A percentile compares a stretch with the other conserved stretches of the same genome.
These are phyloP conservation scores for Yarrowia sp. DNA, from an alignment of 805 yeast genomes.

Conservation along the genomic window DNA sequence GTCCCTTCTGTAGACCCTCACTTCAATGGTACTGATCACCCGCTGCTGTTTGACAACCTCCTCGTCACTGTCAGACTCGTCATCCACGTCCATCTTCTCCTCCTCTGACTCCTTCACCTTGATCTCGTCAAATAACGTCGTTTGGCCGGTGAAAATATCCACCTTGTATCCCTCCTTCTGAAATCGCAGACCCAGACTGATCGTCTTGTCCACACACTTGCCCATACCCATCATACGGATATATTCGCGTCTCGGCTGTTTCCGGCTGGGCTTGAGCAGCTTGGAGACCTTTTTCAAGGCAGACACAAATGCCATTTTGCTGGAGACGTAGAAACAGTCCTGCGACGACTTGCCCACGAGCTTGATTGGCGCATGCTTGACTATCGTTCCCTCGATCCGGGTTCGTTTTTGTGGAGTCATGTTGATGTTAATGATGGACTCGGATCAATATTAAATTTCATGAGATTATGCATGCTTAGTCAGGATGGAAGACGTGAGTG, in stretches of 20 bases:
- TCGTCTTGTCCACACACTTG: conserved; percentile 65
- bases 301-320: conserved; percentile 73
- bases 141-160: conserved; percentile 68
- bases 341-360: conserved; percentile 25
- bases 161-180: conserved; percentile 60
- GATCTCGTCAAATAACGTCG: conserved; percentile 77
- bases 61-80: conserved; percentile 39
- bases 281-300: conserved; percentile 71
- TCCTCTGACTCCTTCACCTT: not conserved
- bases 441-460: not conserved
- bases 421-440: not conserved
- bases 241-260: conserved; percentile 53
- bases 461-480: conserved; percentile 12
- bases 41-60: conserved; percentile 51
- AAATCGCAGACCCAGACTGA: conserved; percentile 68
- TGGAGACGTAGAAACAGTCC: conserved; percentile 59
- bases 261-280: conserved; percentile 56
- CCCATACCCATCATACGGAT: conserved; percentile 80
- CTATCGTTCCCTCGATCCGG: conserved; percentile 9
- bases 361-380: conserved; percentile 37
- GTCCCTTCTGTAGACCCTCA: conserved; percentile 49
- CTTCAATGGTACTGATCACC: conserved; percentile 55
- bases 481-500: not conserved
- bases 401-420: conserved; percentile 6
- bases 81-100: conserved; percentile 15